phyloP scores from a whole-genome alignment of 1,284 basidiomycete genomes.

The Ganoderma sinense region DNA sequence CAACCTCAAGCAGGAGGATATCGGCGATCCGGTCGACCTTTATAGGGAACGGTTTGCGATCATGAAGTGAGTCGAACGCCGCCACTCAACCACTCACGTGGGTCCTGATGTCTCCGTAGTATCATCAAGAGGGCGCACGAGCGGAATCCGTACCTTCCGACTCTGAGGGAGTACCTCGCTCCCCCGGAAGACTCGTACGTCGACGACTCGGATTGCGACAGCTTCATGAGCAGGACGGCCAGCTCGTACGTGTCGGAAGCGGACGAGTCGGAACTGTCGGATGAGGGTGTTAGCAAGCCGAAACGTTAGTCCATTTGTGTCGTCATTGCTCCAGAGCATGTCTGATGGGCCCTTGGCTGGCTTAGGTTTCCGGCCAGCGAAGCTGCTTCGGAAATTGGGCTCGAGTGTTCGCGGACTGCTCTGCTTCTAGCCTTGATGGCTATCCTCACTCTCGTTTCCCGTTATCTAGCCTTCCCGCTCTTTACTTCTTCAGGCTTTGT shows the following conservation, averaged over 20 bases:
- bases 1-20: conserved; percentile 6
- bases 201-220: neutral
- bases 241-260: neutral
- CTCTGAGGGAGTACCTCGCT: conserved; percentile 1
- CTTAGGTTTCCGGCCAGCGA: neutral
- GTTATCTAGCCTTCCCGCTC: neutral
- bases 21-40: neutral
- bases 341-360: neutral
- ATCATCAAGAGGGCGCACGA: neutral
- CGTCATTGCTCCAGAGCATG: neutral
- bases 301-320: neutral
- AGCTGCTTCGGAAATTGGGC: neutral
- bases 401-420: neutral
- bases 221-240: neutral
- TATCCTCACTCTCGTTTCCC: neutral
- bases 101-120: neutral
- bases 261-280: neutral
- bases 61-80: neutral
- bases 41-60: conserved; percentile 1
- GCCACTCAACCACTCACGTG: too few species aligned
- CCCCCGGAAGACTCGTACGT: neutral
- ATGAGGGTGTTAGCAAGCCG: neutral
- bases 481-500: too few species aligned
- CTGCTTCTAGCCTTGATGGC: neutral
- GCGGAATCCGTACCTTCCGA: neutral